Evolutionary conservation across 352 stramenopile genomes (phyloP).

Genomic region (Globisporangium irregulare): DNA sequence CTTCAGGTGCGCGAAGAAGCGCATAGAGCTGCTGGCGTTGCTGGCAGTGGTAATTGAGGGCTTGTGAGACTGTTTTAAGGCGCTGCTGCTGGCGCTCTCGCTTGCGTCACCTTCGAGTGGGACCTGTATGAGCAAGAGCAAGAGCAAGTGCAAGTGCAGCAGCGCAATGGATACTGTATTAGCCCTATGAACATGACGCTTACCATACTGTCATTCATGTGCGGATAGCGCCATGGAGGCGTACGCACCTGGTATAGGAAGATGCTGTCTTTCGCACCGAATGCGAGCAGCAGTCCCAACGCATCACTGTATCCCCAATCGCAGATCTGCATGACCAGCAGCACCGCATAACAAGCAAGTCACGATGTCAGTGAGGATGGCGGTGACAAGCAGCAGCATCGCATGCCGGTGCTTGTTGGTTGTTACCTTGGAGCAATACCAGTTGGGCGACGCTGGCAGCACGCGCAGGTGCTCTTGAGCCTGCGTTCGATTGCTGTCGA

Average conservation of each 20-base stretch:
- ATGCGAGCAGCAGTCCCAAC: constrained; percentile 43
- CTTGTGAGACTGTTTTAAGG: not conserved
- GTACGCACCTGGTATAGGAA: constrained; percentile 57
- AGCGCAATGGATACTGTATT: not conserved
- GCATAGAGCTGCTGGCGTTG: not conserved
- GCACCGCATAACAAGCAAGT: not conserved
- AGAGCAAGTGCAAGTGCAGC: not conserved
- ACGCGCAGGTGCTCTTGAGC: constrained; percentile 42
- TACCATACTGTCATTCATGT: not conserved
- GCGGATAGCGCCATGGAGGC: not conserved
- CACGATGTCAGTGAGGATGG: not conserved
- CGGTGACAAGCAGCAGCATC: not conserved
- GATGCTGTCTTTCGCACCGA: constrained; percentile 58
- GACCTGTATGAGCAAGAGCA: not conserved
- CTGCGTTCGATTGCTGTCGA: constrained; percentile 21
- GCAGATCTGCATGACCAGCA: constrained; percentile 40
- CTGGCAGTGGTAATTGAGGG: too few species aligned
- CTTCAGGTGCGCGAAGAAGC: constrained; percentile 48
- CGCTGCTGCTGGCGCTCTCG: not conserved
- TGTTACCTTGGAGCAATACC: constrained; percentile 71
- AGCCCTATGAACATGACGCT: not conserved
- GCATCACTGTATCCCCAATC: constrained; percentile 48
- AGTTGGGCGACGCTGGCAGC: constrained; percentile 67
- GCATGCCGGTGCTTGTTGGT: not conserved
- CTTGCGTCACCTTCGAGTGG: constrained; percentile 7